These are phyloP conservation scores for Umbellularia californica DNA, from an alignment of 164 flowering plant genomes.

Conservation along the genomic window DNA sequence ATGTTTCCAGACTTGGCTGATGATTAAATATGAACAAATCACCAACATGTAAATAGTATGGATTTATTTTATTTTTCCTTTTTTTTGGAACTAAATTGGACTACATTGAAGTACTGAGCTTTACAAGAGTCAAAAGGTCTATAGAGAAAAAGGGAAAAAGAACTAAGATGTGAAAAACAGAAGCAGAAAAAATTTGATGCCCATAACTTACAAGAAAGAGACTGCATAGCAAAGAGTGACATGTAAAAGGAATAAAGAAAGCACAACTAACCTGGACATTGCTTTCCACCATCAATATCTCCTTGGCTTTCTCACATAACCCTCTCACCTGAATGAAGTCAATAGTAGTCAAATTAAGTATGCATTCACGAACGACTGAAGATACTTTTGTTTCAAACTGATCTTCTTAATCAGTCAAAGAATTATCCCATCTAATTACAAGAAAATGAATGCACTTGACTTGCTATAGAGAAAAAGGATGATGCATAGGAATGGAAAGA, in stretches of 20 bases:
- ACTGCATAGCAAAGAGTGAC: background rate
- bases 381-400: background rate
- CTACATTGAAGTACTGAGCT: background rate
- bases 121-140: background rate
- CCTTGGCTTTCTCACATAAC: constrained; percentile 89
- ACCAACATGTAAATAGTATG: background rate
- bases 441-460: background rate
- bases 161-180: background rate
- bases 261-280: constrained; percentile 68
- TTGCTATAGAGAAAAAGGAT: background rate
- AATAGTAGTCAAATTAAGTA: background rate
- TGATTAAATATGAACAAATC: too few relatives aligned
- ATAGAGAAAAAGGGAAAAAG: background rate
- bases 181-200: background rate
- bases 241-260: background rate
- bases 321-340: constrained; percentile 53
- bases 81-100: background rate
- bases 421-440: background rate
- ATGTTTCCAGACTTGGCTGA: too few relatives aligned
- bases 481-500: background rate
- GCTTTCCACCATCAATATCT: constrained; percentile 93
- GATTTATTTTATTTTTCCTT: too few relatives aligned
- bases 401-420: background rate
- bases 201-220: background rate
- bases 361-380: background rate